Evolutionary conservation across 108 stramenopile genomes (phyloP).

Genomic region (Phaeodactylum tricornutum): DNA sequence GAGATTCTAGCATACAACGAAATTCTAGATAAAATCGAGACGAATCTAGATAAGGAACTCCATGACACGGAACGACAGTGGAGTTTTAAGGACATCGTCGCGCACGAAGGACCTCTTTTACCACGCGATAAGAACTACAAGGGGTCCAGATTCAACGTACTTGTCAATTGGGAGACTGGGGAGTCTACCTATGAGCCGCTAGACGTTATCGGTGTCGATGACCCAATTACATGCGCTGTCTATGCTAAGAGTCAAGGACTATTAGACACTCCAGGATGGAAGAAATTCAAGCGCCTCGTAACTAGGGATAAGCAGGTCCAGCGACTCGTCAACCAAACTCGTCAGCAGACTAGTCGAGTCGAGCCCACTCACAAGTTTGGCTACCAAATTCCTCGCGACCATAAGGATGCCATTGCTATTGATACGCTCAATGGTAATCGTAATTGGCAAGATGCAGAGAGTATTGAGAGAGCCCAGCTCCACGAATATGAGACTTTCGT

Average conservation of each 20-base stretch:
- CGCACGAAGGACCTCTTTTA: constrained; percentile 11
- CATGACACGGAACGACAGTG: not conserved
- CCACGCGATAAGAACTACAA: constrained; percentile 1
- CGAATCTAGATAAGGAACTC: constrained; percentile 1
- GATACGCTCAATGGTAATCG: constrained; percentile 16
- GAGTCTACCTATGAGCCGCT: constrained; percentile 14
- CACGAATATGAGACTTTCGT: constrained; percentile 17
- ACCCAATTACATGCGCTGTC: not conserved
- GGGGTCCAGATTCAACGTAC: constrained; percentile 8
- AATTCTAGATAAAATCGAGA: not conserved
- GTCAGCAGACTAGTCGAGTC: not conserved
- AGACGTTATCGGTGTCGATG: not conserved
- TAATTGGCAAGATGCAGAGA: constrained; percentile 17
- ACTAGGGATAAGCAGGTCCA: constrained; percentile 3
- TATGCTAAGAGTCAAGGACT: constrained; percentile 3
- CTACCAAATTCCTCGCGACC: constrained; percentile 10
- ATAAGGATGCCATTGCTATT: constrained; percentile 12
- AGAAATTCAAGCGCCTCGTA: not conserved
- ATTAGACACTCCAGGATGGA: constrained; percentile 4
- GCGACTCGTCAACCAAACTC: constrained; percentile 4
- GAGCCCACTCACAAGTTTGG: constrained; percentile 22
- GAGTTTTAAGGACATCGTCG: constrained; percentile 6
- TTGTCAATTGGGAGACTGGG: constrained; percentile 13
- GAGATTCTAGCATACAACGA: constrained; percentile 4
- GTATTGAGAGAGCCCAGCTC: constrained; percentile 7